A percentile compares a stretch with the other conserved stretches of the same genome.
Evolutionary conservation across 345 rosid species (phyloP).

Genomic region (Dovyalis caffra): DNA sequence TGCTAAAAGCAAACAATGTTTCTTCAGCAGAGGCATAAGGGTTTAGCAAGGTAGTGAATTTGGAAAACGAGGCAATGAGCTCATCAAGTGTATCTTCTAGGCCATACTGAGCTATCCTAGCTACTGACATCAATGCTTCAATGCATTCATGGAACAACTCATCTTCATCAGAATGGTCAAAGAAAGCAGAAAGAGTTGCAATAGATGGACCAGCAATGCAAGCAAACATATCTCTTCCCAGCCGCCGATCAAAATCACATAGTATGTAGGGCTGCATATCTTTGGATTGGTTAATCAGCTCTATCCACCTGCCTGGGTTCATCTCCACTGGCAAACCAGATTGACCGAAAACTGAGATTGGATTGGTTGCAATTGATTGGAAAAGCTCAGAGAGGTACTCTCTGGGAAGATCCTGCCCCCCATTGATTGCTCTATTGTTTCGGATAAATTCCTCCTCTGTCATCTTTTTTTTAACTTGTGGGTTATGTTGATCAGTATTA

Average conservation of each 20-base stretch:
- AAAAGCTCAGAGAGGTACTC: constrained; percentile 86
- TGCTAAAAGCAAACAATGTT: constrained; percentile 73
- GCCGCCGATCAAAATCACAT: constrained; percentile 59
- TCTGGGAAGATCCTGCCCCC: constrained; percentile 82
- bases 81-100: constrained; percentile 86
- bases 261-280: constrained; percentile 38
- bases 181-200: constrained; percentile 80
- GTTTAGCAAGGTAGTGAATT: constrained; percentile 75
- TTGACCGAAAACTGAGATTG: constrained; percentile 51
- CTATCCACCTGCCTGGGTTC: constrained; percentile 81
- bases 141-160: constrained; percentile 87
- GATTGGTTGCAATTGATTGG: constrained; percentile 62
- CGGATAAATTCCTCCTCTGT: constrained; percentile 92
- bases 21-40: constrained; percentile 91
- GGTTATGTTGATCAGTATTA: constrained; percentile 90
- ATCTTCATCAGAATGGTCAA: constrained; percentile 87
- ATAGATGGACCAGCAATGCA: constrained; percentile 78
- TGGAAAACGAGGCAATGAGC: constrained; percentile 76
- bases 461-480: constrained; percentile 92
- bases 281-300: constrained; percentile 60
- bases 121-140: constrained; percentile 77
- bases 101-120: constrained; percentile 76
- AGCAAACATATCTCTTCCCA: constrained; percentile 93
- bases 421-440: constrained; percentile 83
- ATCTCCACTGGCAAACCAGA: constrained; percentile 50